Conservation (phyloP, 2,329 filamentous ascomycete genomes). For the Diaporthe batatas region DNA sequence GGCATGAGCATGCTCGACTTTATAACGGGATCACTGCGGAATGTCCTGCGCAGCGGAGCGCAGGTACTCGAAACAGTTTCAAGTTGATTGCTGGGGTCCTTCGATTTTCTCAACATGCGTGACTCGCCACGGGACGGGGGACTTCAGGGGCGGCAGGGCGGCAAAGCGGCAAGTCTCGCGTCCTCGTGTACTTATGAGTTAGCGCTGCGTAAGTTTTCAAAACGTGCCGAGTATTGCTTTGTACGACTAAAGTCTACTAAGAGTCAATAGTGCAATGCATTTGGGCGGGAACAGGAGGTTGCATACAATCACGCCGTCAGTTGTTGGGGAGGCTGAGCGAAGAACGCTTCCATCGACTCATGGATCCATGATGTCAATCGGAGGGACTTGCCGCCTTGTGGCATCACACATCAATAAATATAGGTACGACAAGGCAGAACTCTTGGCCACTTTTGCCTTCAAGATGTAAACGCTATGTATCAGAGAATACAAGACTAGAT, state of each 20-base stretch:
- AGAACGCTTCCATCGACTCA: no score
- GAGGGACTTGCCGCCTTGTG: no score
- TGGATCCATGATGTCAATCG: no score
- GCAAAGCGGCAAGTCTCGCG: neutral
- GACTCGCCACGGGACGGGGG: neutral
- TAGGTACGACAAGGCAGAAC: neutral
- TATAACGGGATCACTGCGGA: neutral
- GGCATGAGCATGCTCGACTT: neutral
- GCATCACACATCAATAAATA: neutral
- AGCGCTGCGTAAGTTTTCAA: no score
- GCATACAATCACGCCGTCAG: neutral
- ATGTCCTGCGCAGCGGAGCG: neutral
- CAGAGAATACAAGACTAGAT: no score
- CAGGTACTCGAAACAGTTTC: neutral
- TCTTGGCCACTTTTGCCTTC: neutral
- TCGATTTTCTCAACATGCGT: neutral
- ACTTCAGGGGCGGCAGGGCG: constrained; percentile 4
- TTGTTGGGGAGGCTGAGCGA: neutral
- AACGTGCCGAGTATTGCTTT: neutral
- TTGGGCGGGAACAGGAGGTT: no score
- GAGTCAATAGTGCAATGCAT: no score
- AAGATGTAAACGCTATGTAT: no score
- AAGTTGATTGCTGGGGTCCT: constrained; percentile 1
- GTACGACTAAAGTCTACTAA: neutral
- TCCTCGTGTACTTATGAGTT: neutral